Conservation (phyloP, 345 rosid species). For the Citrus maxima region DNA sequence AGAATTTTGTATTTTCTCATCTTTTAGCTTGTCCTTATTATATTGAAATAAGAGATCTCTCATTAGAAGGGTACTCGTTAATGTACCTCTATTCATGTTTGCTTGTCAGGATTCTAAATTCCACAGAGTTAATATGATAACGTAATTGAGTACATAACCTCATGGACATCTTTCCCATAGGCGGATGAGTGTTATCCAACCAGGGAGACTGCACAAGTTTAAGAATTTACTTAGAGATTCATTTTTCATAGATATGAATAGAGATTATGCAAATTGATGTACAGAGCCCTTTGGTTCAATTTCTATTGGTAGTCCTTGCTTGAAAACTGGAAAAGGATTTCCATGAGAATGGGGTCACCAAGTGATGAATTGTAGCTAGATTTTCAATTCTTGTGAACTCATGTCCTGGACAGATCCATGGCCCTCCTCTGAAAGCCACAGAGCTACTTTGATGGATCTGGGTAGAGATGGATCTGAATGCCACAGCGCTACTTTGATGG, state of each 20-base stretch:
- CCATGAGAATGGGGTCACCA: conserved; percentile 26
- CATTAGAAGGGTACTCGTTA: too few relatives aligned
- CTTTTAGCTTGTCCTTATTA: too few relatives aligned
- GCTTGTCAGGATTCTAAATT: too few relatives aligned
- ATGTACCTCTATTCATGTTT: too few relatives aligned
- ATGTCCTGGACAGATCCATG: conserved; percentile 24
- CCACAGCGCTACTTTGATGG: conserved; percentile 8
- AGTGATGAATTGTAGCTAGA: conserved; percentile 15
- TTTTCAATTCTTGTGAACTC: conserved; percentile 38
- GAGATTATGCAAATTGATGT: background rate
- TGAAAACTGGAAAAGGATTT: background rate
- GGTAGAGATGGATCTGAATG: conserved; percentile 10
- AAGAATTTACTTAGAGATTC: background rate
- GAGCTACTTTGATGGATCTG: conserved; percentile 10
- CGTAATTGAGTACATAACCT: too few relatives aligned
- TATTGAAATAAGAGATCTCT: too few relatives aligned
- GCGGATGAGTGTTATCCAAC: too few relatives aligned
- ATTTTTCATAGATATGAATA: background rate
- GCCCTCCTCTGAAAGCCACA: conserved; percentile 25
- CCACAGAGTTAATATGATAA: too few relatives aligned
- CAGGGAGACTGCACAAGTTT: too few relatives aligned
- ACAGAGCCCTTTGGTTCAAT: background rate
- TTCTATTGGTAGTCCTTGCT: background rate
- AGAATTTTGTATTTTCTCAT: too few relatives aligned
- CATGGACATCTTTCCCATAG: too few relatives aligned